Conservation (phyloP, 2,329 filamentous ascomycete genomes). For the Karstenula rhodostoma region DNA sequence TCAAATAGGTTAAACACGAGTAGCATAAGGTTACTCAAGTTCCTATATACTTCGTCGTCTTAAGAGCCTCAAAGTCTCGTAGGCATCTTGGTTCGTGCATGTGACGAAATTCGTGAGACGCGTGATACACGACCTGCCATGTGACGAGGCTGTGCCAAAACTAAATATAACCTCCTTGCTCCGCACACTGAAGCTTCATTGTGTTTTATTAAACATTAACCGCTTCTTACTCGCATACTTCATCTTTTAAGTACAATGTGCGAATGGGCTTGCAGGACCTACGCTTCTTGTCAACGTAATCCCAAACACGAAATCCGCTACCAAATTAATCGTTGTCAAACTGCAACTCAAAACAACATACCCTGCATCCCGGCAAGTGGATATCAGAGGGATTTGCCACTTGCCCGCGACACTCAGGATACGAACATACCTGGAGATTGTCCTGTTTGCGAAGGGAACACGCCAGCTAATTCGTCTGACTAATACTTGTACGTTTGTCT, state of each 20-base stretch:
- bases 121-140: no score
- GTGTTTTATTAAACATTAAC: no score
- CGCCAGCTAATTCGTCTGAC: background rate
- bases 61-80: no score
- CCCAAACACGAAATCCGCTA: background rate
- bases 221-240: no score
- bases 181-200: no score
- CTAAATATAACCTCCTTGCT: no score
- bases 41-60: no score
- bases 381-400: background rate
- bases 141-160: no score
- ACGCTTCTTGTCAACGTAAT: background rate
- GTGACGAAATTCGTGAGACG: no score
- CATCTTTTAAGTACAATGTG: background rate
- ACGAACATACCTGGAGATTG: background rate
- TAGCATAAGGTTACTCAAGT: no score
- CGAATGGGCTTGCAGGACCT: background rate
- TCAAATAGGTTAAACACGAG: no score
- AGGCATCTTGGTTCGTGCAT: no score
- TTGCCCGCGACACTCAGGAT: background rate
- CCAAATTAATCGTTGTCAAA: background rate
- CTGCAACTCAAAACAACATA: background rate
- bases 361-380: background rate
- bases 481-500: background rate
- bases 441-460: background rate